Evolutionary conservation across 257 asterid genomes (phyloP).

Genomic region (Rauvolfia tetraphylla): DNA sequence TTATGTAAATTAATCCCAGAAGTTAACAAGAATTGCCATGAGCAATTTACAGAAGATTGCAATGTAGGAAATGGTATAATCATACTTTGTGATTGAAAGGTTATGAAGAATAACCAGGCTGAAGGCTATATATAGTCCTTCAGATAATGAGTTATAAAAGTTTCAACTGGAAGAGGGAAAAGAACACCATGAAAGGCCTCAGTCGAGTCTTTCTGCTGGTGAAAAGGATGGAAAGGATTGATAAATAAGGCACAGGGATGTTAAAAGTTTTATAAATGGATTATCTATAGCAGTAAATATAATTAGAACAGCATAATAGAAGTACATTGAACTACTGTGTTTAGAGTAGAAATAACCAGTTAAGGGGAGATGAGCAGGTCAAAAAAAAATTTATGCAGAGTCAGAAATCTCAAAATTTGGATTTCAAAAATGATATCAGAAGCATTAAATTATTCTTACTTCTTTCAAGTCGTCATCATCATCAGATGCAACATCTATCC

Average conservation of each 20-base stretch:
- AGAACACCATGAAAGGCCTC: background rate
- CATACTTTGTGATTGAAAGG: background rate
- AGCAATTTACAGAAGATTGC: background rate
- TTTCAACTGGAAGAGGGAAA: background rate
- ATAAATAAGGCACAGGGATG: background rate
- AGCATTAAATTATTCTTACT: conserved; percentile 21
- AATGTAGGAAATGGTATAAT: background rate
- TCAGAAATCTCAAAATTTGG: background rate
- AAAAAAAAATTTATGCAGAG: background rate
- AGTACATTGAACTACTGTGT: background rate
- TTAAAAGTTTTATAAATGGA: background rate
- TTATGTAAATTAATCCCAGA: background rate
- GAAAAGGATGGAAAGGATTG: background rate
- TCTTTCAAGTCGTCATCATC: conserved; percentile 29
- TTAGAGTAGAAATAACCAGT: background rate
- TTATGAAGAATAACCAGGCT: background rate
- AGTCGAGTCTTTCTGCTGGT: background rate
- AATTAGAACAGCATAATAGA: background rate
- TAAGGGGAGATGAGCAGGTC: background rate
- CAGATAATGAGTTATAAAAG: background rate
- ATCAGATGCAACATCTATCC: conserved; percentile 34
- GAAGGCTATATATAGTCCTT: background rate
- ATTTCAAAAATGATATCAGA: background rate
- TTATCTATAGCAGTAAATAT: background rate
- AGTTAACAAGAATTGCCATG: background rate